Evolutionary conservation across 768 basidiomycete genomes (phyloP).

Genomic region (Sporobolomyces pararoseus): DNA sequence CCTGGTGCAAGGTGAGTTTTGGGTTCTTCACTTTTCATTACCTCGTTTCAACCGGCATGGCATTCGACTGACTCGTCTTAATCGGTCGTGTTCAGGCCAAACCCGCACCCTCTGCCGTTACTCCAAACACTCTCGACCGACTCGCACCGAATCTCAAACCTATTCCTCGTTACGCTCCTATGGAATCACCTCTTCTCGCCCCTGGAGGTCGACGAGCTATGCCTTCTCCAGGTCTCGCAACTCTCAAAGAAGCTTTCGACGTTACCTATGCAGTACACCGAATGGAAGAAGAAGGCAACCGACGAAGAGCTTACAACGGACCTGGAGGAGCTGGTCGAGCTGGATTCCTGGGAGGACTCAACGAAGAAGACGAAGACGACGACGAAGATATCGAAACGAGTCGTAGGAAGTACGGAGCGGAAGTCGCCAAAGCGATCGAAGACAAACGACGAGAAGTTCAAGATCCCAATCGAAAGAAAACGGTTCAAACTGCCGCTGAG

Average conservation of each 20-base stretch:
- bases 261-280: conserved; percentile 98
- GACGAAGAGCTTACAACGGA: conserved; percentile 74
- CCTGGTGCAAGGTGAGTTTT: conserved; percentile 70
- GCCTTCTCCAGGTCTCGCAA: conserved; percentile 85
- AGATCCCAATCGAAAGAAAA: conserved; percentile 46
- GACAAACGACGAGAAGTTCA: conserved; percentile 50
- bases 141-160: conserved; percentile 51
- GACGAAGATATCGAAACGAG: conserved; percentile 59
- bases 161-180: conserved; percentile 39
- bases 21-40: background rate
- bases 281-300: conserved; percentile 97
- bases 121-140: conserved; percentile 49
- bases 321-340: conserved; percentile 74
- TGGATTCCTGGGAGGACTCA: conserved; percentile 78
- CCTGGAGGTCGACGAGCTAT: conserved; percentile 68
- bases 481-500: conserved; percentile 42
- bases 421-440: conserved; percentile 51
- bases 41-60: background rate
- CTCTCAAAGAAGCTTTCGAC: conserved; percentile 96
- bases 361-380: conserved; percentile 77
- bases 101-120: conserved; percentile 61
- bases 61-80: background rate
- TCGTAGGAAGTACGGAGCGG: conserved; percentile 51
- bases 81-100: conserved; percentile 35
- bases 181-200: conserved; percentile 87